Base-by-base conservation (phyloP, 495 filamentous ascomycete genomes). In the Parathielavia hyrcaniae region DNA sequence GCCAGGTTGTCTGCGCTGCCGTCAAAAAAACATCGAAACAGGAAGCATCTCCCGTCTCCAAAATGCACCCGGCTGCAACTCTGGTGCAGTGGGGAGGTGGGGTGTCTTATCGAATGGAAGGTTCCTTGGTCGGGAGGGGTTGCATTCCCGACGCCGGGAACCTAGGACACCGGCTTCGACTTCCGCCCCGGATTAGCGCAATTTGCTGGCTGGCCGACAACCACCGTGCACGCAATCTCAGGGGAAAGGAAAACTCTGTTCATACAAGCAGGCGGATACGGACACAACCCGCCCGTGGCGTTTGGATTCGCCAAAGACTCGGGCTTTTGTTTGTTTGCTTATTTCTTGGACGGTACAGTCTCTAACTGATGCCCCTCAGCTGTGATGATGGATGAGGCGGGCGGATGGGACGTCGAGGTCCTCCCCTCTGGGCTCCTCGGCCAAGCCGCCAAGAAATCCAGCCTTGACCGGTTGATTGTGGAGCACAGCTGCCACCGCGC, bases 161-260 rank as follows among this genome's bases (percentile, higher is more conserved):
- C 19, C 59, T 55, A 55, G 58, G 35, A 40, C 50, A 51, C 61
- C 61, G 61, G 61, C 61, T 63, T 53, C 48, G 14, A 44, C 56
- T 63, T 63, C 61, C 61, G 64, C 63, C 63, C 64, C 61, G 54
- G 61, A 61, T 59, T 66, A 66, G 64, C 55, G 64, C 53, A 66
- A 66, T 66, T 63, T 66, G 55, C 48, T 59, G 56, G 44, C 53
- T 36, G 52, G 39, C 52, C 55, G 57, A 45, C 26, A 30, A 43
- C 39, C 60, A 62, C 54, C 60, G 60, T 62, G 54, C 38, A 52
- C 48, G 61, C 57, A 66, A 63, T 61, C 57, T 66, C 61, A 54
- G 54, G 58, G 52, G 61, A 34, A 14, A 20, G 23, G 22, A 52
- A 61, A 61, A 53, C 34, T 53, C 51, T 58, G 20, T 59, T 52